Conservation (phyloP, 163 green algal genomes). For the Scenedesmus sp. region DNA sequence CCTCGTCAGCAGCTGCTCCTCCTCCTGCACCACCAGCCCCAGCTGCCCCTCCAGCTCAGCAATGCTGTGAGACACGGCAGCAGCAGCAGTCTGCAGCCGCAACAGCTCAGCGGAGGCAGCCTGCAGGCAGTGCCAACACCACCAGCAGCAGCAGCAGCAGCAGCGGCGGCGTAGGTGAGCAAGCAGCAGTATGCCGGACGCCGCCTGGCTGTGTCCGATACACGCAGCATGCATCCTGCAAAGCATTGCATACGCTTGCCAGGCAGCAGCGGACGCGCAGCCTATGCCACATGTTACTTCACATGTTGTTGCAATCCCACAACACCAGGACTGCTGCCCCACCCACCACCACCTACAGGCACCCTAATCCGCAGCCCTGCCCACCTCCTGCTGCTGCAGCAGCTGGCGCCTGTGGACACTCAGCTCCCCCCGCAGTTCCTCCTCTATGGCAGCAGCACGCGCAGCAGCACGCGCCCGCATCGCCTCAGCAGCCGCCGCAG, state of each 20-base stretch:
- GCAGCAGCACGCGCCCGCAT: conserved; percentile 5
- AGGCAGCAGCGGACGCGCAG: too few species aligned
- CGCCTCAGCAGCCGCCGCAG: conserved; percentile 20
- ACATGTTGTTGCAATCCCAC: too few species aligned
- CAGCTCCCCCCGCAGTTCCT: conserved; percentile 7
- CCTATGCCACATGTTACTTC: too few species aligned
- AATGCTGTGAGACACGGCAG: background rate
- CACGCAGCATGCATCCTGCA: background rate
- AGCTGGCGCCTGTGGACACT: background rate
- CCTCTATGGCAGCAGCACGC: background rate
- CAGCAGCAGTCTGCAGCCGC: background rate
- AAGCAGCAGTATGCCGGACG: background rate
- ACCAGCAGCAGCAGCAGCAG: background rate
- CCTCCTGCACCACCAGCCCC: conserved; percentile 1
- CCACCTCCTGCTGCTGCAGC: conserved; percentile 36
- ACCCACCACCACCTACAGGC: too few species aligned
- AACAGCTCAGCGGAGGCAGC: conserved; percentile 13
- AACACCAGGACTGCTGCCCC: too few species aligned
- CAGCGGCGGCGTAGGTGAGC: background rate
- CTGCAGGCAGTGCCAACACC: background rate
- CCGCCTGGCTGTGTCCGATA: background rate
- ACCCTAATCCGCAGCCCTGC: background rate
- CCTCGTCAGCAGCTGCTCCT: background rate
- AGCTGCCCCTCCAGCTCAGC: conserved; percentile 8
- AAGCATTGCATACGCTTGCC: background rate